phyloP scores from a whole-genome alignment of 768 basidiomycete genomes.

The Pleurotus sapidus region DNA sequence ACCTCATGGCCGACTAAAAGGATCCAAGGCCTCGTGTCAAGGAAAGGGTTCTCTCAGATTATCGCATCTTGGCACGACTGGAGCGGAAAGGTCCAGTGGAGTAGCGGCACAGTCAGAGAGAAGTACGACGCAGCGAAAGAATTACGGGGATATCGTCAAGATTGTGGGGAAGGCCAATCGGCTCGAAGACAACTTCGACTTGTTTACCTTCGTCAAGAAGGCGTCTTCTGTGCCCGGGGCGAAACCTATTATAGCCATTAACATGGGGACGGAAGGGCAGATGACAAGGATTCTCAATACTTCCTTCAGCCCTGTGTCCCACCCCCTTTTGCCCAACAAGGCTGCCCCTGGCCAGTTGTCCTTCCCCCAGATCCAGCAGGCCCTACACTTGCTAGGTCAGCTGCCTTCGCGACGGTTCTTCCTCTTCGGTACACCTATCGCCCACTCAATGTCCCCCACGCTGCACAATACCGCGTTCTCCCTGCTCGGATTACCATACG shows the following conservation, averaged over 20 bases:
- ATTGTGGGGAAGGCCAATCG: slow-evolving; percentile 81
- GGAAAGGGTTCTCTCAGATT: slow-evolving; percentile 73
- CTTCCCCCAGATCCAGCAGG: slow-evolving; percentile 81
- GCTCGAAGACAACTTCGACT: slow-evolving; percentile 74
- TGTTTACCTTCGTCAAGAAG: slow-evolving; percentile 68
- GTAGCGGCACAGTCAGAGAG: slow-evolving; percentile 57
- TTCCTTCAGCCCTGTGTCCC: slow-evolving; percentile 88
- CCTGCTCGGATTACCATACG: slow-evolving; percentile 79
- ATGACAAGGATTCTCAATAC: slow-evolving; percentile 85
- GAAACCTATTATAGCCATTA: slow-evolving; percentile 92
- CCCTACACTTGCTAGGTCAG: slow-evolving; percentile 77
- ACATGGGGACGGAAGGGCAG: slow-evolving; percentile 89
- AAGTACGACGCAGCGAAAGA: slow-evolving; percentile 65
- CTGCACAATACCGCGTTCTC: slow-evolving; percentile 90
- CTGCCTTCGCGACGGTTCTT: slow-evolving; percentile 74
- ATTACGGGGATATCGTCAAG: slow-evolving; percentile 89
- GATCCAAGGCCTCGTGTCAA: slow-evolving; percentile 54
- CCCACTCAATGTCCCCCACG: slow-evolving; percentile 87
- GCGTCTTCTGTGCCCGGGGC: slow-evolving; percentile 37
- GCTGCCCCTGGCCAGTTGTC: slow-evolving; percentile 95
- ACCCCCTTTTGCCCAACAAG: slow-evolving; percentile 77
- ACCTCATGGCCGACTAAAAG: slow-evolving; percentile 65
- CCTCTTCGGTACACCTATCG: slow-evolving; percentile 88
- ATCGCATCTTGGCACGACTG: slow-evolving; percentile 97
- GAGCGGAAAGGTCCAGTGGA: slow-evolving; percentile 84